Evolutionary conservation across 164 flowering plant genomes (phyloP), one percentile per base, ranked within the genome.

Genomic region (Brasenia schreberi): DNA sequence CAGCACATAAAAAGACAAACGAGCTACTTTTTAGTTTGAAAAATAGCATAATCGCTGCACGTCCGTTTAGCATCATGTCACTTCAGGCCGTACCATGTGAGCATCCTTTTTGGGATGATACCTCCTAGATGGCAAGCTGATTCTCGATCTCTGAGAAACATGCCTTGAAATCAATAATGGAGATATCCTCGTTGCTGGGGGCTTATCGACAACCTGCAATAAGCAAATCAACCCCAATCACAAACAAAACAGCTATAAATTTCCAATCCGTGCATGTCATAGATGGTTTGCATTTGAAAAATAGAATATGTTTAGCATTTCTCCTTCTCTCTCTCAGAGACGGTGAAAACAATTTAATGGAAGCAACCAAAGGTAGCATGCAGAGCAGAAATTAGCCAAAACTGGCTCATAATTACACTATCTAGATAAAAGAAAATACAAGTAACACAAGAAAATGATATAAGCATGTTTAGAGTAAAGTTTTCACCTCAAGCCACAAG

Each of bases 121-220:
- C 75, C 81, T 91, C 78, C 99, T 94, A 6, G 87, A 85, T 61
- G 96, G 90, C 70, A 94, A 74, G 77, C 81, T 85, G 4, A 84
- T 77, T 65, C 98, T 80, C 63, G 63, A 61, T 73, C 96, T 82
- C 72, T 91, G 96, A 45, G 93, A 87, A 59, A 94, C 68, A 72
- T 94, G 92, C 60, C 97, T 81, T 66, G 96, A 82, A 53, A 95
- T 94, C 79, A 91, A 72, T 19, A 94, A 76, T 17, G 99, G 83
- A 33, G 97, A 87, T 67, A 94, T 73, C 70, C 97, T 83, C 44
- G 82, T 84, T 75, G 95, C 87, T 65, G 84, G 83, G 61, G 96
- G 88, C 74, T 86, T 94, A 68, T 94, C 96, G 18, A 81, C 79
- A 39, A 87, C 92, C 99, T 94, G 83, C 53, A 9, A 49, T 14